A percentile compares a stretch with the other conserved stretches of the same genome.
Conservation (phyloP, 257 asterid genomes). For the Solanum chilense region DNA sequence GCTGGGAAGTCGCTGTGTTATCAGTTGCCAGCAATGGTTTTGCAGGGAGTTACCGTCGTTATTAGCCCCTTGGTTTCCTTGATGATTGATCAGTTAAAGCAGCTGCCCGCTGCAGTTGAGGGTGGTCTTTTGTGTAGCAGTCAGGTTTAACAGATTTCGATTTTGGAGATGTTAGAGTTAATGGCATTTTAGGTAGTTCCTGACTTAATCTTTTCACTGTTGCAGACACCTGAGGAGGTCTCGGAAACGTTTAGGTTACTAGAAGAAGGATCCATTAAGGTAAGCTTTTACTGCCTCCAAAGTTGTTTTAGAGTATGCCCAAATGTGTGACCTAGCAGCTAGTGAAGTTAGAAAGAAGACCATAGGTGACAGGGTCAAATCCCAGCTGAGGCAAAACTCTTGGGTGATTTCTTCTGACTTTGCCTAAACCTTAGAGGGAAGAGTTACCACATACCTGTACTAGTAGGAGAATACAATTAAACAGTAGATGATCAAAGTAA, state of each 20-base stretch:
- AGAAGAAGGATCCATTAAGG: constrained; percentile 79
- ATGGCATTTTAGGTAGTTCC: neutral
- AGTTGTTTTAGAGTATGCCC: neutral
- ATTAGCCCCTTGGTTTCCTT: constrained; percentile 89
- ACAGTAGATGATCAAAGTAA: neutral
- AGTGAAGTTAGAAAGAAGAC: neutral
- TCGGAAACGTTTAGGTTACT: constrained; percentile 55
- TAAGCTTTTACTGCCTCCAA: constrained; percentile 2
- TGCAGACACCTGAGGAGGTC: constrained; percentile 67
- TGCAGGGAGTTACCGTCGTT: constrained; percentile 75
- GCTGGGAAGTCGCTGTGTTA: constrained; percentile 89
- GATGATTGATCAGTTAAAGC: constrained; percentile 96
- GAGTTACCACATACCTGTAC: neutral
- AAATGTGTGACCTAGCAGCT: neutral
- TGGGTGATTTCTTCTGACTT: neutral
- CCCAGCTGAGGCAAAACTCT: neutral
- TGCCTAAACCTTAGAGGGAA: neutral
- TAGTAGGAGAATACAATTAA: neutral
- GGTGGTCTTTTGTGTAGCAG: constrained; percentile 83
- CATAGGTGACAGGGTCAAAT: neutral
- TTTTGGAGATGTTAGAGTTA: neutral
- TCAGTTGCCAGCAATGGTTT: constrained; percentile 74
- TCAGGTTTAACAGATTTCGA: constrained; percentile 52
- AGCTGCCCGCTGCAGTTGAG: constrained; percentile 57
- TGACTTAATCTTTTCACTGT: constrained; percentile 14